Conservation (phyloP, 306 rosid species). For the Lablab purpureus region DNA sequence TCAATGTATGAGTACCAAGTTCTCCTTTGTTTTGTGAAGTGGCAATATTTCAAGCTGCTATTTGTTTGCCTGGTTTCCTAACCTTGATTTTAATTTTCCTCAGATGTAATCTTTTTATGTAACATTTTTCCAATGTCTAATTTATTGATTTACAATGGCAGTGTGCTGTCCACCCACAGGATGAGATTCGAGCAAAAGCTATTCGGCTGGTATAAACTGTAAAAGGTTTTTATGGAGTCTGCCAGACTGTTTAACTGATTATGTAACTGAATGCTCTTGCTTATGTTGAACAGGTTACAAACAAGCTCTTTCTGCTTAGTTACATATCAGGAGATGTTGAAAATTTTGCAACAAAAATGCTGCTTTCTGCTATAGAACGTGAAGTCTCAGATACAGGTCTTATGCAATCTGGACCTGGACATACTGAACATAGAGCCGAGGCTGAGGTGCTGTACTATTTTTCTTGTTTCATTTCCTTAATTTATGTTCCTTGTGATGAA, state of each 20-base stretch:
- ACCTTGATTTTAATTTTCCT: constrained; percentile 28
- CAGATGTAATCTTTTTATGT: constrained; percentile 1
- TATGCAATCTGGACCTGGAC: constrained; percentile 62
- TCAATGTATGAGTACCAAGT: not conserved
- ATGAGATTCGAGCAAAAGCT: constrained; percentile 95
- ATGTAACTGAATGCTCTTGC: constrained; percentile 22
- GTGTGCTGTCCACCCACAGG: constrained; percentile 96
- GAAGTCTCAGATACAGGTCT: constrained; percentile 56
- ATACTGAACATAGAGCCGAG: constrained; percentile 59
- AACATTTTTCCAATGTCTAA: constrained; percentile 38
- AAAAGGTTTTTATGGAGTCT: constrained; percentile 39
- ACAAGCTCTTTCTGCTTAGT: constrained; percentile 89
- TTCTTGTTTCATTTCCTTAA: constrained; percentile 26
- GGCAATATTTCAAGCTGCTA: constrained; percentile 13
- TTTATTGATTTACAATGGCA: constrained; percentile 55
- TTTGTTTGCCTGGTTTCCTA: constrained; percentile 27
- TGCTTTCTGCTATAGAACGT: constrained; percentile 72
- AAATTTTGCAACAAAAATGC: constrained; percentile 79
- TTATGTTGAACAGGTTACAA: constrained; percentile 75
- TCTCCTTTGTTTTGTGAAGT: constrained; percentile 9
- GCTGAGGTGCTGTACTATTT: constrained; percentile 53
- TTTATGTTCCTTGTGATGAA: constrained; percentile 34
- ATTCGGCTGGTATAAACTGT: constrained; percentile 84
- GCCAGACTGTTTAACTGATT: constrained; percentile 4
- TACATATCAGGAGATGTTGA: constrained; percentile 81